phyloP scores from a whole-genome alignment of 1,139 yeast species.

The Lodderomyces jiufengensis region DNA sequence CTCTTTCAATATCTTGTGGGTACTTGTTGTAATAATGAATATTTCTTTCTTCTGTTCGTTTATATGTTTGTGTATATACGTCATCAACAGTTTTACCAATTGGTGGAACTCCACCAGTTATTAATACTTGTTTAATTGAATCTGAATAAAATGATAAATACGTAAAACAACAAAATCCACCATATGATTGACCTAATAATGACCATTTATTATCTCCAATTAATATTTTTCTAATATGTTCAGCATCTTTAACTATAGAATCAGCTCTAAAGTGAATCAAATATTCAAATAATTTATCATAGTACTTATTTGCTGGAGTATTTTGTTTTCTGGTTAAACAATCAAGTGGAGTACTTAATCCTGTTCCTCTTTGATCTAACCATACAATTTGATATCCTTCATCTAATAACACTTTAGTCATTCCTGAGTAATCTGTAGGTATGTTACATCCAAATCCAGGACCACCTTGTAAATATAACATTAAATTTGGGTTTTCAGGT shows the following conservation, averaged over 20 bases:
- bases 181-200: conserved; percentile 54
- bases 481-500: conserved; percentile 29
- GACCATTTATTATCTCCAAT: conserved; percentile 44
- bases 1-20: conserved; percentile 42
- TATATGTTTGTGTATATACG: conserved; percentile 47
- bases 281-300: conserved; percentile 30
- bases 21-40: conserved; percentile 44
- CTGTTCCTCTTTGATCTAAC: conserved; percentile 60
- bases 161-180: conserved; percentile 51
- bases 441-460: conserved; percentile 51
- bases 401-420: conserved; percentile 36
- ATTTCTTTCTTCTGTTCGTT: conserved; percentile 46
- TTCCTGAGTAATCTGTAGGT: conserved; percentile 33
- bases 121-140: conserved; percentile 36
- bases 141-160: conserved; percentile 46
- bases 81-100: conserved; percentile 39
- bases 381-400: conserved; percentile 46
- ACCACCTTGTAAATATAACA: conserved; percentile 54
- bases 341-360: conserved; percentile 46
- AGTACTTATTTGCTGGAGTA: no score
- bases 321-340: no score
- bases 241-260: conserved; percentile 49
- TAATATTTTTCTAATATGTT: conserved; percentile 36
- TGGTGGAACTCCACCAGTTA: conserved; percentile 62
- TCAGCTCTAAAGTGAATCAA: conserved; percentile 49